Evolutionary conservation across 805 yeast genomes (phyloP).

Genomic region (Kodamaea restingae): DNA sequence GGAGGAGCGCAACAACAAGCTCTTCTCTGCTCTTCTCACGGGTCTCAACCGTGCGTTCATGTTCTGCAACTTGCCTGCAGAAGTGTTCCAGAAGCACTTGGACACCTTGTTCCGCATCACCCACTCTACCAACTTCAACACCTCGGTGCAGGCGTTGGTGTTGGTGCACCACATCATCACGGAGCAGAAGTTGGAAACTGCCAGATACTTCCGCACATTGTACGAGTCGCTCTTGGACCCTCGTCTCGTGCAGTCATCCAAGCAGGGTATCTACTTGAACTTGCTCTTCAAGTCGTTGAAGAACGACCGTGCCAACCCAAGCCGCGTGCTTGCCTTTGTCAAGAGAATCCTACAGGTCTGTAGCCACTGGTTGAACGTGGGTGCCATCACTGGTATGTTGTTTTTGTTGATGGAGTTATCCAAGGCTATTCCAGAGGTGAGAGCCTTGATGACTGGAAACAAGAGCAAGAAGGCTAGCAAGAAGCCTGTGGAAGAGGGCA

Average conservation of each 20-base stretch:
- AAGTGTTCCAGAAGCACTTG: slow-evolving; percentile 69
- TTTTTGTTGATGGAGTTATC: slow-evolving; percentile 67
- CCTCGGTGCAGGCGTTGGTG: slow-evolving; percentile 87
- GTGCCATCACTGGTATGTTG: slow-evolving; percentile 82
- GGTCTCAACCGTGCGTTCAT: slow-evolving; percentile 97
- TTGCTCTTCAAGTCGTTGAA: slow-evolving; percentile 79
- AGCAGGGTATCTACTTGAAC: slow-evolving; percentile 88
- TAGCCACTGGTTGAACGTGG: slow-evolving; percentile 80
- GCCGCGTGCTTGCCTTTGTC: slow-evolving; percentile 81
- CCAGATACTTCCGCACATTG: slow-evolving; percentile 79
- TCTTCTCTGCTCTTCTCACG: slow-evolving; percentile 86
- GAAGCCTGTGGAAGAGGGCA: slow-evolving; percentile 37
- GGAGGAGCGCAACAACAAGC: slow-evolving; percentile 78
- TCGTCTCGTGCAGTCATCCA: slow-evolving; percentile 79
- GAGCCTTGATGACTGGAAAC: slow-evolving; percentile 34
- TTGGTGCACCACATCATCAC: slow-evolving; percentile 76
- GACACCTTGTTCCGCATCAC: slow-evolving; percentile 85
- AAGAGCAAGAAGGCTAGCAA: slow-evolving; percentile 22
- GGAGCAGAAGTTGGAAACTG: slow-evolving; percentile 52
- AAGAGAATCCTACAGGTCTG: slow-evolving; percentile 87
- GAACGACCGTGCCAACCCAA: slow-evolving; percentile 50
- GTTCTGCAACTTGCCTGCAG: slow-evolving; percentile 70
- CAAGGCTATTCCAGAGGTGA: slow-evolving; percentile 57
- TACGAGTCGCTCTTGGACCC: slow-evolving; percentile 88
- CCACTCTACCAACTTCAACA: slow-evolving; percentile 89